Conservation (phyloP, 176 grass and related monocot genomes). For the Saccharum spontaneum region DNA sequence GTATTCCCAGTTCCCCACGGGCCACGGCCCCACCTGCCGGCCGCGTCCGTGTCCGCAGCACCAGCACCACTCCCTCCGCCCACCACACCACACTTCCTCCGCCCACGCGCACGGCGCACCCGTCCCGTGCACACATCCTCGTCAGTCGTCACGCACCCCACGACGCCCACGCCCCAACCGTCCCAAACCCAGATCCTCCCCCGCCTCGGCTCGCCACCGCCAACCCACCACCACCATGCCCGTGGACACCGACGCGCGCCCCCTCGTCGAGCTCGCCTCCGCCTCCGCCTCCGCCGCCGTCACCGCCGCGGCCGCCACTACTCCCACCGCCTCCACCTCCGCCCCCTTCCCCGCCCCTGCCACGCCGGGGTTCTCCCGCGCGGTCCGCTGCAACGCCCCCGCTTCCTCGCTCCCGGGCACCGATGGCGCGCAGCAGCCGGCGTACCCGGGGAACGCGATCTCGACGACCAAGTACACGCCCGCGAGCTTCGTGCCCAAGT, state of each 20-base stretch:
- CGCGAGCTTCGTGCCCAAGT: constrained; percentile 79
- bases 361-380: constrained; percentile 40
- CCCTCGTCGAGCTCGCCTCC: constrained; percentile 46
- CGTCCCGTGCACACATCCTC: background rate
- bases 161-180: background rate
- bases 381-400: constrained; percentile 39
- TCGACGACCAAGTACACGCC: constrained; percentile 91
- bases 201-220: background rate
- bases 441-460: constrained; percentile 54
- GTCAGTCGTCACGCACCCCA: background rate
- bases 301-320: background rate
- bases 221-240: constrained; percentile 25
- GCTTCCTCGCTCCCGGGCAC: background rate
- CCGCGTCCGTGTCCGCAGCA: background rate
- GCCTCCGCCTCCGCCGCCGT: background rate
- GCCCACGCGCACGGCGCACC: background rate
- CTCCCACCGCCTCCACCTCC: background rate
- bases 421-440: background rate
- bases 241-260: constrained; percentile 35
- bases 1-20: too few relatives aligned
- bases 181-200: constrained; percentile 31
- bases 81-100: background rate
- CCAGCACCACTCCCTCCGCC: background rate
- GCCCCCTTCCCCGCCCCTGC: background rate
- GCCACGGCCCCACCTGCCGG: too few relatives aligned